Percentiles rank a stretch among this genome's conserved stretches.
Evolutionary conservation across 495 filamentous ascomycete genomes (phyloP).

Genomic region (Penicillium verhagenii): DNA sequence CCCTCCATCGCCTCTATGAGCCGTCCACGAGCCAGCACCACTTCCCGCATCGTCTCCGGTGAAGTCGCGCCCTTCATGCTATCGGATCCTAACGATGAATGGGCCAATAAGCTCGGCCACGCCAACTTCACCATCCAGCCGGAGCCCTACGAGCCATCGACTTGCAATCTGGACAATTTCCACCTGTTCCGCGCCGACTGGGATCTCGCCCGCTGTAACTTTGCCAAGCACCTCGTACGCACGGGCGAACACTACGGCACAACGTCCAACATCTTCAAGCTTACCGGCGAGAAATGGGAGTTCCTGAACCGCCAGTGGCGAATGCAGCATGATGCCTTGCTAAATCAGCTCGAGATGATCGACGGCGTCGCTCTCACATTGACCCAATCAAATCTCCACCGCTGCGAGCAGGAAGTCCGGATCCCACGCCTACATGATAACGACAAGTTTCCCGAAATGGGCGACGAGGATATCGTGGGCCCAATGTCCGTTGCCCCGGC

Average conservation of each 20-base stretch:
- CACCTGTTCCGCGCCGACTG: conserved; percentile 71
- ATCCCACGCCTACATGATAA: conserved; percentile 63
- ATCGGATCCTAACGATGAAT: conserved; percentile 68
- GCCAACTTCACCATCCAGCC: conserved; percentile 90
- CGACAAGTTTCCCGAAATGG: conserved; percentile 84
- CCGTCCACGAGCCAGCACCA: conserved; percentile 44
- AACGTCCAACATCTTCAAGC: conserved; percentile 77
- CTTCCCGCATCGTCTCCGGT: conserved; percentile 51
- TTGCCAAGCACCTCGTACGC: conserved; percentile 77
- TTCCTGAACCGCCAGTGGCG: conserved; percentile 72
- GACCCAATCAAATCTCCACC: conserved; percentile 44
- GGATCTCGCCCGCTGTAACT: conserved; percentile 77
- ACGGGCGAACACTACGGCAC: conserved; percentile 83
- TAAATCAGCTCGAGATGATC: conserved; percentile 39
- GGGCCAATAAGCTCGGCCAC: conserved; percentile 81
- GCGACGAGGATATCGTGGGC: conserved; percentile 88
- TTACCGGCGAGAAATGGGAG: conserved; percentile 84
- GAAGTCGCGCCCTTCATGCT: conserved; percentile 59
- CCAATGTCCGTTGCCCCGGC: conserved; percentile 68
- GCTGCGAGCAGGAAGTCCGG: conserved; percentile 51
- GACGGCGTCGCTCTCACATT: conserved; percentile 37
- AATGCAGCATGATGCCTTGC: conserved; percentile 59
- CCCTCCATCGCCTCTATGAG: conserved; percentile 77
- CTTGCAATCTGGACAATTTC: conserved; percentile 58
- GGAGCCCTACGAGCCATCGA: conserved; percentile 70